phyloP scores from a whole-genome alignment of 73 alveolate species.

The Tetrahymena thermophila region DNA sequence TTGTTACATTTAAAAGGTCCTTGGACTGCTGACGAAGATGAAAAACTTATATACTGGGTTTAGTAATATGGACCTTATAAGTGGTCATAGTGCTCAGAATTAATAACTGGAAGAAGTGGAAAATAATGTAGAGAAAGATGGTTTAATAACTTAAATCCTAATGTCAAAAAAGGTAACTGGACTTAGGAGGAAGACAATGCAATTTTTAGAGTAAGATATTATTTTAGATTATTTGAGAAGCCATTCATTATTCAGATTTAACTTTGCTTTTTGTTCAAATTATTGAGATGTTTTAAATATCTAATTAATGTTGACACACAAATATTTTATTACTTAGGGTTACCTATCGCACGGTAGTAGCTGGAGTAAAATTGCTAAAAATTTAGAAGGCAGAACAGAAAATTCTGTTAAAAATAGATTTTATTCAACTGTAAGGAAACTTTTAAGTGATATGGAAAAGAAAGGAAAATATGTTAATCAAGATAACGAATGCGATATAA shows the following conservation, averaged over 20 bases:
- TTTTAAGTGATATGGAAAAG: slow-evolving; percentile 38
- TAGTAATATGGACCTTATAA: slow-evolving; percentile 57
- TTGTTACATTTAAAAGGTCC: slow-evolving; percentile 37
- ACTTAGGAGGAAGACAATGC: slow-evolving; percentile 10
- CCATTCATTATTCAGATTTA: neutral
- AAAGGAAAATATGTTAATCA: slow-evolving; percentile 5
- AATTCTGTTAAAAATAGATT: slow-evolving; percentile 41
- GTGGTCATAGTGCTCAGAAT: slow-evolving; percentile 66
- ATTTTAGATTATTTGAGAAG: neutral
- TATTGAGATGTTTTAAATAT: neutral
- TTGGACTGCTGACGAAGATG: slow-evolving; percentile 75
- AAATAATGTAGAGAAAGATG: slow-evolving; percentile 95
- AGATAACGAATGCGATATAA: neutral
- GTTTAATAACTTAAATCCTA: slow-evolving; percentile 89
- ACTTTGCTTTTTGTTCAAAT: neutral
- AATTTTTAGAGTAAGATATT: neutral
- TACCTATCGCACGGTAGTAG: slow-evolving; percentile 11
- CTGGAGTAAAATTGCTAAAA: slow-evolving; percentile 42
- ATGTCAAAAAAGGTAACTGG: slow-evolving; percentile 87
- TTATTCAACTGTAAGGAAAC: slow-evolving; percentile 40
- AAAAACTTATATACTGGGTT: slow-evolving; percentile 58
- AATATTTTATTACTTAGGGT: neutral
- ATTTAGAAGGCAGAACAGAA: slow-evolving; percentile 42
- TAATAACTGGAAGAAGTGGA: slow-evolving; percentile 74
- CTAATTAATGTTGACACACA: neutral